Base-by-base conservation (phyloP, 345 rosid genomes). In the Ceriops decandra region DNA sequence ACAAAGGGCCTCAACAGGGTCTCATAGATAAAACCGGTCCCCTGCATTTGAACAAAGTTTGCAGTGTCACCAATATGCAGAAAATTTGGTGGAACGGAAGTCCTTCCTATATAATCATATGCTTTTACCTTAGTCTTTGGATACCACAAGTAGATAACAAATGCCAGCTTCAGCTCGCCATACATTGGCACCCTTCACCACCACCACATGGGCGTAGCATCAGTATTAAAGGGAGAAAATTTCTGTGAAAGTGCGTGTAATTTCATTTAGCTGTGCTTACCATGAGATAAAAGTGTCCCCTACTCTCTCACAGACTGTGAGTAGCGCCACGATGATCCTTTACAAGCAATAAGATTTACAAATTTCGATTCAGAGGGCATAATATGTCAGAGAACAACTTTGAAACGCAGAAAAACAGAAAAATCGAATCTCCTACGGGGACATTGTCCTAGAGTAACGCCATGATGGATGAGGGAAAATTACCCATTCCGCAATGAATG, bases 241-340 rank as follows among this genome's bases (percentile, higher is more conserved):
- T 8, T 38, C 15, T 38, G 15, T 10, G 46, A 0, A 13, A 42
- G 0, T 2, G 17, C 15, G 15, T 0, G 49, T 2, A 42, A 42
- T 42, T 13, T 56, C 59, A 8, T 56, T 4, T n/a, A 58, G 38
- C 6, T 36, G 4, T 57, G 61, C 84, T 70, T 79, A 93, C 97
- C 99, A 91, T 67, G 90, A 88, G 52, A 87, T 53, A 62, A 90
- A 83, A 21, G 76, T 60, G 65, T 95, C 97, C 11, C 77, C 84
- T 8, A 88, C 30, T 72, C 93, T 83, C 82, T 91, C 97, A 51
- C 86, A 68, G 52, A 91, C 86, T 30, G 93, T 79, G 31, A 91
- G 72, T 5, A 84, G 69, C 53, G 96, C 97, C 74, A 91, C 76
- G 21, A 91, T 77, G 57, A 95, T 90, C 99, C 99, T 95, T 82